Conservation (phyloP, 139 green algal species). For the Coelastrella sp. region DNA sequence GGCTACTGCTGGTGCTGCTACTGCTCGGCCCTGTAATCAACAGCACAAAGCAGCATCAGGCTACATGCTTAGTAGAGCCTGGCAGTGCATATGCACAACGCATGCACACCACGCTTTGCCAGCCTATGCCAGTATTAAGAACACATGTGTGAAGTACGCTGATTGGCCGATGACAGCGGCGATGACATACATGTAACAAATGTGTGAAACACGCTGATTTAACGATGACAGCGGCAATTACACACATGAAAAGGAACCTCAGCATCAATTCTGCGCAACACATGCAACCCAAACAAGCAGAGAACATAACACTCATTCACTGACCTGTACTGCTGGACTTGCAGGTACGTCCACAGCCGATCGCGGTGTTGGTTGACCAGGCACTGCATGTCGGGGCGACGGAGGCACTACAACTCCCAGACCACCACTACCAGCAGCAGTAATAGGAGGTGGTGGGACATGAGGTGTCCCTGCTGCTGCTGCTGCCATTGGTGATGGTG, state of each 20-base stretch:
- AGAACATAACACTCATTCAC: neutral
- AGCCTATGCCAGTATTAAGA: no score
- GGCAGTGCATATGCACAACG: neutral
- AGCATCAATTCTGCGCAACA: neutral
- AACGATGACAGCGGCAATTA: no score
- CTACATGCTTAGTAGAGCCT: neutral
- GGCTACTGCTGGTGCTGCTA: neutral
- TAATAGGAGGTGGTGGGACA: neutral
- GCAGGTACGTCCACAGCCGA: neutral
- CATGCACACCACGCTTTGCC: no score
- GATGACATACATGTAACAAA: no score
- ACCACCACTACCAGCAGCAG: no score
- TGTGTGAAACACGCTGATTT: no score
- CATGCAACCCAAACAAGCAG: neutral
- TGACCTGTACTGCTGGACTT: neutral
- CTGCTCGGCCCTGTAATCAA: neutral
- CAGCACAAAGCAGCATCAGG: neutral
- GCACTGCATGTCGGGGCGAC: neutral
- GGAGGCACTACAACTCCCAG: neutral
- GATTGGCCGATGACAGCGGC: no score
- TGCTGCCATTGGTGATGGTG: constrained; percentile 6
- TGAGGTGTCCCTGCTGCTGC: neutral
- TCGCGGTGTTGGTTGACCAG: neutral
- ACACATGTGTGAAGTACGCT: no score
- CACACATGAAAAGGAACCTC: neutral